phyloP scores from a whole-genome alignment of 2,329 filamentous ascomycete genomes.

The Fusarium pininemorale region DNA sequence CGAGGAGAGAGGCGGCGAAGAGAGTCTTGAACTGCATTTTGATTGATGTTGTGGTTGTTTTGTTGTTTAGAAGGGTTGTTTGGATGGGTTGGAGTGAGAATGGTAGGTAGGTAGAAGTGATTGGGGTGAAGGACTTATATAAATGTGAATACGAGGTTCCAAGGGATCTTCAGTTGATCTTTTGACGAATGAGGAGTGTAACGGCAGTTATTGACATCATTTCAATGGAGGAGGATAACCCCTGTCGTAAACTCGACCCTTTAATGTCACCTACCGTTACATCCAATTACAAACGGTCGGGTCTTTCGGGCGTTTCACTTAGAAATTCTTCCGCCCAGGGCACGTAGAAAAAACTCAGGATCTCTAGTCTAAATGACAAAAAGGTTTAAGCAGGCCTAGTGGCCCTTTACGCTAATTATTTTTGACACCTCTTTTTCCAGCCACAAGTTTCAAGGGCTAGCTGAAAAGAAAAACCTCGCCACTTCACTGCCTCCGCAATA shows the following conservation, averaged over 20 bases:
- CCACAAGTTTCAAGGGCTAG: neutral
- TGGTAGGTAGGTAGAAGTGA: neutral
- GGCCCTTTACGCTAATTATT: accelerated
- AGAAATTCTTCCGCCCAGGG: neutral
- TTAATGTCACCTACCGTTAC: neutral
- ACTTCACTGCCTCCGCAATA: neutral
- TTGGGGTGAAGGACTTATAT: conserved; percentile 7
- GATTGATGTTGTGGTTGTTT: neutral
- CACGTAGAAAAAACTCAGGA: too few relatives aligned
- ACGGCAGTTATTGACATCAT: conserved; percentile 35
- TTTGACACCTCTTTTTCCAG: neutral
- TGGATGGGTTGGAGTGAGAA: neutral
- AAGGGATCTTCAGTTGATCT: conserved; percentile 28
- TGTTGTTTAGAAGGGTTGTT: neutral
- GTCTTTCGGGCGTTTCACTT: neutral
- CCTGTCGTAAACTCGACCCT: neutral
- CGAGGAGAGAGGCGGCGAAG: conserved; percentile 24
- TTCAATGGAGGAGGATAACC: neutral
- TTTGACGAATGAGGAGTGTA: conserved; percentile 9
- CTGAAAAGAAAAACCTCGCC: neutral
- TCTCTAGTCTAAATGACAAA: neutral
- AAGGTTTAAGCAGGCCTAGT: accelerated
- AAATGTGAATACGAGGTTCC: conserved; percentile 8
- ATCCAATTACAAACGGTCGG: neutral
- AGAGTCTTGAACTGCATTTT: conserved; percentile 42